Percentiles rank a stretch among this genome's conserved stretches.
phyloP scores from a whole-genome alignment of 1,284 basidiomycete species.

The Puccinia coronata region DNA sequence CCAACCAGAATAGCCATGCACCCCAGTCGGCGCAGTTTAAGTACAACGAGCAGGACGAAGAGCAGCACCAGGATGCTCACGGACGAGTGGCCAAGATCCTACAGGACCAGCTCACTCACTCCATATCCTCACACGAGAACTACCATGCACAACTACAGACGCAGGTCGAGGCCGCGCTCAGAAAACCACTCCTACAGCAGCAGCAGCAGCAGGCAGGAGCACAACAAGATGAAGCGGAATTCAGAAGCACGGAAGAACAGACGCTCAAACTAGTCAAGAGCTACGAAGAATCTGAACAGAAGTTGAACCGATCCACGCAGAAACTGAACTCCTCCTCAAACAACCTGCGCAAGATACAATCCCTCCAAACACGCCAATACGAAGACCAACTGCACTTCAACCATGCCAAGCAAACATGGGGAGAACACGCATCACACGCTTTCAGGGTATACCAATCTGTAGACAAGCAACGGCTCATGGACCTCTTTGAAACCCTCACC shows the following conservation, averaged over 20 bases:
- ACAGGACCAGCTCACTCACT: conserved; percentile 7
- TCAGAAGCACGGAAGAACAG: conserved; percentile 22
- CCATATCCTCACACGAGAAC: conserved; percentile 4
- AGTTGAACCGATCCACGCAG: neutral
- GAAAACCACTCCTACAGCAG: conserved; percentile 9
- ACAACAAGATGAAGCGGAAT: conserved; percentile 1
- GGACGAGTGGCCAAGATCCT: neutral
- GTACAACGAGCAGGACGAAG: neutral
- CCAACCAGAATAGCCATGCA: neutral
- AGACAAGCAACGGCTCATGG: conserved; percentile 6
- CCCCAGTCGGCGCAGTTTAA: neutral
- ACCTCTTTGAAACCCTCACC: conserved; percentile 28
- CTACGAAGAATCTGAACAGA: conserved; percentile 30
- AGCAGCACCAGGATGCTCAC: neutral
- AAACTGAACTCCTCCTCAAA: conserved; percentile 2
- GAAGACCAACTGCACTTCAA: conserved; percentile 33
- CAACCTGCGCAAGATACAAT: conserved; percentile 25
- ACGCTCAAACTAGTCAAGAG: neutral
- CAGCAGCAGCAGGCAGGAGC: no score
- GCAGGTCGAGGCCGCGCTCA: neutral
- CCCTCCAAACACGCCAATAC: conserved; percentile 12
- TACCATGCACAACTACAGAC: neutral
- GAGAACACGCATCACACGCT: neutral
- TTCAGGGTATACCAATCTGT: conserved; percentile 18
- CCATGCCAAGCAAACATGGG: conserved; percentile 27